Evolutionary conservation across 805 yeast genomes (phyloP).

Genomic region (Wickerhamiella sorbophila): DNA sequence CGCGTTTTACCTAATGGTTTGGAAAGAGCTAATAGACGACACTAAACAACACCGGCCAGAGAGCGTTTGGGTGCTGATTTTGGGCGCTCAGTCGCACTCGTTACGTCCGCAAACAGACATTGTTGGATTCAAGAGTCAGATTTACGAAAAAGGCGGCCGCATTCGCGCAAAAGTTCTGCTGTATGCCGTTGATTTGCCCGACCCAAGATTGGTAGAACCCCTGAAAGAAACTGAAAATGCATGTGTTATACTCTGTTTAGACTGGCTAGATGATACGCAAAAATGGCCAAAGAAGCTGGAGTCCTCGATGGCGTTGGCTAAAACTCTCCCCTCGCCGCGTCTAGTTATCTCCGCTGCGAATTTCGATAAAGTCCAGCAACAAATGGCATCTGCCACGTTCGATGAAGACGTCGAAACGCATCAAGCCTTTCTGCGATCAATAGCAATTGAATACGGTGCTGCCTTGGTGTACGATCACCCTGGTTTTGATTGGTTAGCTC

Average conservation of each 20-base stretch:
- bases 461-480: slow-evolving; percentile 1
- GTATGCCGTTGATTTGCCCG: neutral
- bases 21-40: neutral
- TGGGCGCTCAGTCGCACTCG: neutral
- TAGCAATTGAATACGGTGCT: neutral
- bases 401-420: slow-evolving; percentile 1
- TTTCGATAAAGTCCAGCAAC: neutral
- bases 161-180: neutral
- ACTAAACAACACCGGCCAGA: neutral
- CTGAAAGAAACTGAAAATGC: neutral
- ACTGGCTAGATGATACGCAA: slow-evolving; percentile 1
- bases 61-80: neutral
- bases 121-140: neutral
- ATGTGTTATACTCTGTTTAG: neutral
- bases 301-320: too few species aligned
- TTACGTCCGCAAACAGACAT: neutral
- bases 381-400: neutral
- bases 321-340: too few species aligned
- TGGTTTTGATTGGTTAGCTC: slow-evolving; percentile 1
- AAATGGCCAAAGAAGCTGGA: neutral
- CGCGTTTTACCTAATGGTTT: neutral
- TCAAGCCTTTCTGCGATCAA: slow-evolving; percentile 1
- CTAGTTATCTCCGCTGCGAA: neutral
- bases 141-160: neutral
- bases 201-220: neutral